A percentile compares a stretch with the other conserved stretches of the same genome.
Evolutionary conservation across 83 land plant species (phyloP).

Genomic region (Thuja plicata): DNA sequence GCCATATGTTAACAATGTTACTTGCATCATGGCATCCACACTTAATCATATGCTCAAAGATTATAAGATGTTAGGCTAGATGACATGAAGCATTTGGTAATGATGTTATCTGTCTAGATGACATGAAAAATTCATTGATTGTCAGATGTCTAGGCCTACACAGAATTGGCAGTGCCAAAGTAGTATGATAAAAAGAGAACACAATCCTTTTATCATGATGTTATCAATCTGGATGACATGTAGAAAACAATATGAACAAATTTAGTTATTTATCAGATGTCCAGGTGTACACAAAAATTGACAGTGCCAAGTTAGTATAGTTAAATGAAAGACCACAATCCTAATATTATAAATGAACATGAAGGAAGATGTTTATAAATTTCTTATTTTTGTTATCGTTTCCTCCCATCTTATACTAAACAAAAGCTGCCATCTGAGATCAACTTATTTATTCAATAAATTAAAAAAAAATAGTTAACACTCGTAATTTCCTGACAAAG

Average conservation of each 20-base stretch:
- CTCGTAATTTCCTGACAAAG: not conserved
- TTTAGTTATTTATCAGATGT: too few relatives aligned
- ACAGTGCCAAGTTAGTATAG: not conserved
- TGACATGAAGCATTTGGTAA: not conserved
- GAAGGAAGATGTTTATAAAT: not conserved
- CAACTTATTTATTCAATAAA: too few relatives aligned
- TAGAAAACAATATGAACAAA: too few relatives aligned
- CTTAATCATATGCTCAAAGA: not conserved
- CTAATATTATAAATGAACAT: too few relatives aligned
- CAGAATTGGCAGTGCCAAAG: not conserved
- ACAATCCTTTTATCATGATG: not conserved
- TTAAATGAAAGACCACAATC: too few relatives aligned
- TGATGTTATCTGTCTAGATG: not conserved
- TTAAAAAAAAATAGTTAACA: not conserved
- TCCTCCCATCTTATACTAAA: not conserved
- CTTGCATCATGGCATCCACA: not conserved
- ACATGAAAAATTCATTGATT: not conserved
- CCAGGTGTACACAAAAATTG: too few relatives aligned
- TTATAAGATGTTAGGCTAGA: not conserved
- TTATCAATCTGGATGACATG: too few relatives aligned
- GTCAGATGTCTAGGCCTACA: not conserved
- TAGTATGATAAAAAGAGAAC: not conserved
- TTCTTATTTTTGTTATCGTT: not conserved
- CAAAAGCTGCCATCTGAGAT: not conserved
- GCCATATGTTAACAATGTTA: not conserved